These are phyloP conservation scores for Rhizomucor pusillus DNA, from an alignment of 371 early-diverging fungal genomes.

Conservation along the genomic window DNA sequence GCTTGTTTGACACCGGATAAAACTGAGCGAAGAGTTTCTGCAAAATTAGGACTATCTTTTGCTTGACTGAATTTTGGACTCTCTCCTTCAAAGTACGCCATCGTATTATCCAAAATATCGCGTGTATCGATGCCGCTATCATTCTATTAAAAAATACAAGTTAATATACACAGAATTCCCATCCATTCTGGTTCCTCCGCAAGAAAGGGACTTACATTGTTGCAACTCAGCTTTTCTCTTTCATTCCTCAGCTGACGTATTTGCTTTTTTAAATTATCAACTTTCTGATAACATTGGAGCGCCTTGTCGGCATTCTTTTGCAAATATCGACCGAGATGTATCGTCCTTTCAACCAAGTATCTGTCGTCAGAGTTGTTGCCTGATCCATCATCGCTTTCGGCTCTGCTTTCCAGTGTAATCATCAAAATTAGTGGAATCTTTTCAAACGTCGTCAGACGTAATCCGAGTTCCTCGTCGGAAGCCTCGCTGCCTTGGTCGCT, in stretches of 20 bases:
- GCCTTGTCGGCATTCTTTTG: conserved; percentile 23
- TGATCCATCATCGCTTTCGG: conserved; percentile 1
- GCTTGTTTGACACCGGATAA: conserved; percentile 4
- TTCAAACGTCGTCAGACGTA: conserved; percentile 34
- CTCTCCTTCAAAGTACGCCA: conserved; percentile 17
- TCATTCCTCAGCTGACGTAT: conserved; percentile 1
- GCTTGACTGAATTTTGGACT: neutral
- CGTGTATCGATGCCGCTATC: conserved; percentile 11
- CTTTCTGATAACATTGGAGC: conserved; percentile 20
- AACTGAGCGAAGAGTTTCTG: conserved; percentile 3
- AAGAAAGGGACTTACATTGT: conserved; percentile 5
- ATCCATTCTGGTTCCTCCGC: neutral
- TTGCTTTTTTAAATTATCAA: conserved; percentile 21
- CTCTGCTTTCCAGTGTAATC: conserved; percentile 26
- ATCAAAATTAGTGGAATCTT: conserved; percentile 35
- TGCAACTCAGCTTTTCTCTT: conserved; percentile 8
- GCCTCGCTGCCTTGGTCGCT: conserved; percentile 5
- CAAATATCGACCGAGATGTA: conserved; percentile 46
- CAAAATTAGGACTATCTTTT: neutral
- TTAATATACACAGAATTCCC: neutral
- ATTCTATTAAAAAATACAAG: neutral
- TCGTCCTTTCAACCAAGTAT: conserved; percentile 21
- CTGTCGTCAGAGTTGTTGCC: neutral
- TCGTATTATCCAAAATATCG: conserved; percentile 13
- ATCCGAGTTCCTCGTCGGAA: neutral